Evolutionary conservation across 2,329 filamentous ascomycete genomes (phyloP), one percentile per base, ranked within the genome.

Genomic region (Teratosphaeria epicoccoides): DNA sequence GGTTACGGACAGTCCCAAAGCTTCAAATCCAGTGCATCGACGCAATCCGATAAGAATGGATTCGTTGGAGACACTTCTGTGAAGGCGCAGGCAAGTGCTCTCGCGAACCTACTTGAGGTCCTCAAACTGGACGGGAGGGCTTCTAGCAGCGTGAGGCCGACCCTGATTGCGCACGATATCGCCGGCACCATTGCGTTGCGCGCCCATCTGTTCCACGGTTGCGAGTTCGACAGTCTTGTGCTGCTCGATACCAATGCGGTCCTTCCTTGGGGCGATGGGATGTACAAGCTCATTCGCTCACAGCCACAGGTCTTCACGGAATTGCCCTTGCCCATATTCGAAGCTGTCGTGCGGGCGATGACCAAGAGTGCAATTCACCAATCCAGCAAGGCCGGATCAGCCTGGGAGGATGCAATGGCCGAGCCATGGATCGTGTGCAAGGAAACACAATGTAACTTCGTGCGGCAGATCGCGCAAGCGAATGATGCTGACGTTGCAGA

Each of bases 131-230:
- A 55, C 6, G 52, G 51, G 4, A 56, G 51, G 3, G 60, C 43
- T 46, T 17, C 24, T 11, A 43, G 29, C 51, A 11, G 28, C 6
- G 22, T 14, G 24, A 24, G 11, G 3, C 64, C 72, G 0, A 67
- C 72, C 49, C 61, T 76, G 0, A 55, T 76, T 1, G 72, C 73
- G 0, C 73, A 76, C 52, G 73, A 76, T 25, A 68, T 74, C 29
- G 73, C 65, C 1, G 73, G 73, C 0, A 52, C 73, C 9, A 66
- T 75, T 43, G 64, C 63, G 20, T 47, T 75, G 4, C 67, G 72
- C 2, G 66, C 66, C 0, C 61, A 70, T 47, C 56, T 75, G 0
- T 45, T 73, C 0, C 70, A 74, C 48, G 61, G 55, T 2, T 65
- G 64, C 10, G 52, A 66, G 0, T 75, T 69, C 52, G 62, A 59